Percentiles rank a stretch among this genome's conserved stretches.
These are phyloP conservation scores for Flaveria bidentis DNA, from an alignment of 129 eudicot species.

Conservation along the genomic window DNA sequence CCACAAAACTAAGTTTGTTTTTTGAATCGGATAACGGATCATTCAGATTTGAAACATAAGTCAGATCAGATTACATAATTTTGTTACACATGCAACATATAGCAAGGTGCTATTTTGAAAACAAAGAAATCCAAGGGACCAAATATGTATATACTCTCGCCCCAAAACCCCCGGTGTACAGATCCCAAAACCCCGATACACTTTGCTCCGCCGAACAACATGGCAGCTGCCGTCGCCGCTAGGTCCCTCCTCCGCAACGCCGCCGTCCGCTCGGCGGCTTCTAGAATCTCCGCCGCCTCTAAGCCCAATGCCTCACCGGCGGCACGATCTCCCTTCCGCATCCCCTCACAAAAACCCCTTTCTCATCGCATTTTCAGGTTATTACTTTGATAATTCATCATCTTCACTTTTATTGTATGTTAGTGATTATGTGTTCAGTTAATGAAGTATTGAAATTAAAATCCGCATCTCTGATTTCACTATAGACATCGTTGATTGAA, in stretches of 20 bases:
- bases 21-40: no score
- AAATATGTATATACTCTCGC: neutral
- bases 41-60: no score
- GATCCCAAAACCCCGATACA: slow-evolving; percentile 26
- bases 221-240: slow-evolving; percentile 61
- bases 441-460: neutral
- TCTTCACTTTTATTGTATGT: neutral
- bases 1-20: no score
- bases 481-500: neutral
- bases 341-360: slow-evolving; percentile 58
- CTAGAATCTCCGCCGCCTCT: slow-evolving; percentile 41
- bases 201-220: slow-evolving; percentile 24
- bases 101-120: no score
- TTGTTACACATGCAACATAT: no score
- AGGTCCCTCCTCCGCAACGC: slow-evolving; percentile 64
- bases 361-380: slow-evolving; percentile 82
- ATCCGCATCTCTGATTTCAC: neutral
- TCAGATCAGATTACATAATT: no score
- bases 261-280: slow-evolving; percentile 50
- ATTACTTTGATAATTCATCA: neutral
- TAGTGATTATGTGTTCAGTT: neutral
- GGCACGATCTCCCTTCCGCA: slow-evolving; percentile 57
- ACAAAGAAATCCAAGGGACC: slow-evolving; percentile 5
- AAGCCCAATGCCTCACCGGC: slow-evolving; percentile 53
- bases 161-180: slow-evolving; percentile 29